phyloP scores from a whole-genome alignment of 116 monocot genomes.

The Papilionanthe hybrid region DNA sequence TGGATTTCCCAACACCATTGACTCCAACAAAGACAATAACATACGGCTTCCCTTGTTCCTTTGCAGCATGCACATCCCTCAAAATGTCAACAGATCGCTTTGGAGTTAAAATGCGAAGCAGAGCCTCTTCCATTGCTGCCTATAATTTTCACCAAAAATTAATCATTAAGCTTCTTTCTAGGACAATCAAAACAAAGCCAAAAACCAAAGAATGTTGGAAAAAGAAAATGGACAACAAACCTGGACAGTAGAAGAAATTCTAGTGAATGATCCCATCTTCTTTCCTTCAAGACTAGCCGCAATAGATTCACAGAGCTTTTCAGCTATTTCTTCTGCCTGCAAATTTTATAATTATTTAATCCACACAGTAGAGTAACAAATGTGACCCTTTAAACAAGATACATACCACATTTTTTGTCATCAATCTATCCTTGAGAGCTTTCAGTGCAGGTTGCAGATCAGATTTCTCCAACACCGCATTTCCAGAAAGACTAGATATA shows the following conservation, averaged over 20 bases:
- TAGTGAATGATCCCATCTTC: slow-evolving; percentile 90
- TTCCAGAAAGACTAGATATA: slow-evolving; percentile 67
- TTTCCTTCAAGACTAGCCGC: slow-evolving; percentile 95
- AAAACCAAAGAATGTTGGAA: background rate
- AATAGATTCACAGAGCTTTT: slow-evolving; percentile 97
- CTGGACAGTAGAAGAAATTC: slow-evolving; percentile 95
- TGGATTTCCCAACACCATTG: slow-evolving; percentile 98
- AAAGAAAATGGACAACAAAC: slow-evolving; percentile 20
- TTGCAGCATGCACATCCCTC: slow-evolving; percentile 95
- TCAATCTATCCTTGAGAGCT: slow-evolving; percentile 87
- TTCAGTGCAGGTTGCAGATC: slow-evolving; percentile 88
- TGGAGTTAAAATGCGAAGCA: slow-evolving; percentile 93
- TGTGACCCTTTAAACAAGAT: slow-evolving; percentile 3
- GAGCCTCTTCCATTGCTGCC: slow-evolving; percentile 98
- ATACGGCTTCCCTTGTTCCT: slow-evolving; percentile 95
- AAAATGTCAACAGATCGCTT: slow-evolving; percentile 90
- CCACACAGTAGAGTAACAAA: background rate
- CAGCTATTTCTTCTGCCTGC: slow-evolving; percentile 98
- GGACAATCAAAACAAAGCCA: background rate
- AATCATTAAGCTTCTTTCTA: background rate
- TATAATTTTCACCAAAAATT: slow-evolving; percentile 24
- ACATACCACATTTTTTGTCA: slow-evolving; percentile 99
- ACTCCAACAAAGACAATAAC: slow-evolving; percentile 97
- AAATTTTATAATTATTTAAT: slow-evolving; percentile 1
- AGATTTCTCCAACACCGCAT: slow-evolving; percentile 70